These are phyloP conservation scores for Termitomyces heimii DNA, from an alignment of 768 basidiomycete genomes.

Conservation along the genomic window DNA sequence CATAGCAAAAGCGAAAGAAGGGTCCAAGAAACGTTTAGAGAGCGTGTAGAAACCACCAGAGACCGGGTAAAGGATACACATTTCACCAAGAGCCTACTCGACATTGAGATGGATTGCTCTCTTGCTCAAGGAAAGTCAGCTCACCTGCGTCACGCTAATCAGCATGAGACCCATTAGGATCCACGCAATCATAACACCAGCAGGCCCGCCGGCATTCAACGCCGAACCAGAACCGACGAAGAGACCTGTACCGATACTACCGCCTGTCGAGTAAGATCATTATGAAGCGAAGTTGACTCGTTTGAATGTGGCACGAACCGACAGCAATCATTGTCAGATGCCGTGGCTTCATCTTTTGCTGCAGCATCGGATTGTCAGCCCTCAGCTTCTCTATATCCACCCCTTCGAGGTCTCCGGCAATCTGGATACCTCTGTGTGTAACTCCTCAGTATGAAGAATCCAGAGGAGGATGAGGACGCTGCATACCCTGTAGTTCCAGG, in stretches of 20 bases:
- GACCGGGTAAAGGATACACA: conserved; percentile 42
- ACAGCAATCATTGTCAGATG: conserved; percentile 45
- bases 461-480: not conserved
- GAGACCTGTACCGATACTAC: conserved; percentile 44
- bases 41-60: conserved; percentile 46
- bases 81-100: conserved; percentile 41
- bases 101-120: not conserved
- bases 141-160: conserved; percentile 41
- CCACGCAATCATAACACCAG: conserved; percentile 38
- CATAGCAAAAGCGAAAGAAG: conserved; percentile 43
- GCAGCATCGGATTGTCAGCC: conserved; percentile 38
- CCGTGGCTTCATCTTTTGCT: conserved; percentile 42
- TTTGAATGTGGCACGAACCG: conserved; percentile 21
- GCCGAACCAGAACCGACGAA: conserved; percentile 42
- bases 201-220: conserved; percentile 33
- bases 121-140: not conserved
- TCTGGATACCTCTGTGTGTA: conserved; percentile 28
- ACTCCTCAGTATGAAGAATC: not conserved
- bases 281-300: not conserved
- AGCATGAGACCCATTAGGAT: conserved; percentile 41
- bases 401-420: conserved; percentile 25
- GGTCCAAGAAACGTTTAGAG: conserved; percentile 39
- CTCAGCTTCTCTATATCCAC: conserved; percentile 29
- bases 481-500: conserved; percentile 40
- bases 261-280: conserved; percentile 21